Conservation (phyloP, 345 rosid genomes). For the Acer saccharum region DNA sequence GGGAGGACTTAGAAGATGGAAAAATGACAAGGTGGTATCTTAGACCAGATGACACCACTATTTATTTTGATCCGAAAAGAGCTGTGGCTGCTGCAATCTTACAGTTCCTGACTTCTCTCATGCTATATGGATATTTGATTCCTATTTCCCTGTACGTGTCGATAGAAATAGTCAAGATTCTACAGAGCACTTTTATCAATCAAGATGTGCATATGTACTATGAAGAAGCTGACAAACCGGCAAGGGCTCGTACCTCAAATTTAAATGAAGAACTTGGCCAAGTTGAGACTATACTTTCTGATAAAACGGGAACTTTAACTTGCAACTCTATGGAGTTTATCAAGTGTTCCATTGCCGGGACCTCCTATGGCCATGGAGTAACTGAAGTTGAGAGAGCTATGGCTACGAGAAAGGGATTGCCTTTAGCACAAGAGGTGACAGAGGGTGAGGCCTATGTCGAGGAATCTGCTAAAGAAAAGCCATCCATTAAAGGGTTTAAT, state of each 20-base stretch:
- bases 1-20: slow-evolving; percentile 62
- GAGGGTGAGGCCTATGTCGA: slow-evolving; percentile 32
- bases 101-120: slow-evolving; percentile 81
- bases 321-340: slow-evolving; percentile 97
- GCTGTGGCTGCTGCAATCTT: slow-evolving; percentile 64
- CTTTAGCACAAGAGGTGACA: slow-evolving; percentile 40
- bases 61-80: slow-evolving; percentile 62
- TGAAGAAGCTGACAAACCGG: slow-evolving; percentile 87
- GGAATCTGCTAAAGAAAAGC: slow-evolving; percentile 36
- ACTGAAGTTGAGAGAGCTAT: slow-evolving; percentile 91
- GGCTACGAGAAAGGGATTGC: slow-evolving; percentile 65
- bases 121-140: slow-evolving; percentile 89
- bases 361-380: slow-evolving; percentile 78
- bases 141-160: slow-evolving; percentile 94
- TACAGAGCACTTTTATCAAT: slow-evolving; percentile 90
- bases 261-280: slow-evolving; percentile 98
- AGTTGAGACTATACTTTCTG: slow-evolving; percentile 86
- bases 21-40: slow-evolving; percentile 94
- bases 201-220: slow-evolving; percentile 81
- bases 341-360: slow-evolving; percentile 85
- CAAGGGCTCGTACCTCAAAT: slow-evolving; percentile 92
- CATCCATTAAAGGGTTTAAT: slow-evolving; percentile 72
- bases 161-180: slow-evolving; percentile 87
- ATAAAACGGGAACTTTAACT: slow-evolving; percentile 95
- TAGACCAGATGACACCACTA: slow-evolving; percentile 73